phyloP scores from a whole-genome alignment of 2,329 filamentous ascomycete genomes.

The Ramularia collo-cygni region DNA sequence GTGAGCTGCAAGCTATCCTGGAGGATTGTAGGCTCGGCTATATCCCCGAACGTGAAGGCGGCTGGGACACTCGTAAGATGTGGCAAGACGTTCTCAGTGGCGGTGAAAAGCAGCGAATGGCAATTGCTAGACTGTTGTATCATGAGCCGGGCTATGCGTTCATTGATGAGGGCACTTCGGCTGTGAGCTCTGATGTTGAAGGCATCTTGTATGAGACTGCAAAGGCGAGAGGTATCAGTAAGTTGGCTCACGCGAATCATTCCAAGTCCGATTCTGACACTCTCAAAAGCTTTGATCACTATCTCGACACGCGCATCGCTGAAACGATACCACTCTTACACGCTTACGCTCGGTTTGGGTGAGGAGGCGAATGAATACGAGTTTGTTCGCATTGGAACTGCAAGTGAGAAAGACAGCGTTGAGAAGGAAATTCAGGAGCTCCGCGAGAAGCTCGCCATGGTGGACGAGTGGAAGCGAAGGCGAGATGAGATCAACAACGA shows the following conservation, averaged over 20 bases:
- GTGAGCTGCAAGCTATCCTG: conserved; percentile 68
- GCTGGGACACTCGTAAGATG: conserved; percentile 93
- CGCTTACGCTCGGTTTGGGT: conserved; percentile 75
- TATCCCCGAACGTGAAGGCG: conserved; percentile 82
- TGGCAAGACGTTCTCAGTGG: conserved; percentile 98
- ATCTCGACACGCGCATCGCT: conserved; percentile 69
- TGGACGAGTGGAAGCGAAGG: conserved; percentile 75
- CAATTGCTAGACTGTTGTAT: conserved; percentile 81
- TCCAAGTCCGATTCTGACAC: conserved; percentile 2
- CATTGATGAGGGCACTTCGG: conserved; percentile 90
- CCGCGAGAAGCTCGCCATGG: conserved; percentile 68
- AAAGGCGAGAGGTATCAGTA: conserved; percentile 89
- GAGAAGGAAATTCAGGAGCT: conserved; percentile 86
- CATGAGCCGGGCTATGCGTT: conserved; percentile 93
- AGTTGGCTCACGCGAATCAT: conserved; percentile 34
- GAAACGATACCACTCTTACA: conserved; percentile 86
- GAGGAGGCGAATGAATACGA: conserved; percentile 82
- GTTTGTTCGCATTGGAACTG: conserved; percentile 87
- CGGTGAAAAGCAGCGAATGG: conserved; percentile 95
- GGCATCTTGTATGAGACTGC: conserved; percentile 86
- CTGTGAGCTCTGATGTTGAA: conserved; percentile 90
- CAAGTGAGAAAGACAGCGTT: conserved; percentile 85
- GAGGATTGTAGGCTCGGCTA: conserved; percentile 84
- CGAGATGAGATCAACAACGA: conserved; percentile 77
- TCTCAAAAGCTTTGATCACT: conserved; percentile 89